Base-by-base conservation (phyloP, 306 rosid genomes). In the Trifolium fragiferum region DNA sequence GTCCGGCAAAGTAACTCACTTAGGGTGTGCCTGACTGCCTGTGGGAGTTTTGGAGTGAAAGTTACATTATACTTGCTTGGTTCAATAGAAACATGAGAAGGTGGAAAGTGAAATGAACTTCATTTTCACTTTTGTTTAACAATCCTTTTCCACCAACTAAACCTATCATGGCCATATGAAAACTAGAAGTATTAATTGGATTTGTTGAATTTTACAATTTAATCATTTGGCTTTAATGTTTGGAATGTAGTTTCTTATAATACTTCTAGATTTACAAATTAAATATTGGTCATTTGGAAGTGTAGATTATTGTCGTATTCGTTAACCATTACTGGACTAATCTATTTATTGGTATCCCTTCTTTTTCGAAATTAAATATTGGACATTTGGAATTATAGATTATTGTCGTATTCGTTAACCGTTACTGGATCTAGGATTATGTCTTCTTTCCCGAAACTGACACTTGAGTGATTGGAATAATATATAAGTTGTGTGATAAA, bases 121-220 rank as follows among this genome's bases (percentile, higher is more conserved):
- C 30, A 5, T 76, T 81, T 76, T 71, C 43, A 12, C 19, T 58
- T 11, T 81, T 76, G 84, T 44, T 81, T n/a, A 33, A 71, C 70
- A 35, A 13, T 76, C 74, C 19, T 64, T 81, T 81, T 76, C 78
- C 30, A 14, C 44, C 76, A 68, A 68, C 76, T 80, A 5, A 19
- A 32, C 51, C 72, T 43, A 7, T 20, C 20, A 8, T 4, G 20
- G 33, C 25, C 41, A 49, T 68, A 11, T 73, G 51, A 15, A 73
- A 43, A 35, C 54, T 63, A 55, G 72, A 68, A 61, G 68, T 66
- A 25, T 76, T 21, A 35, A 21, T 72, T 72, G 46, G 66, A 41
- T 66, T 77, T 74, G 49, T 66, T 25, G 38, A 65, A 64, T 69
- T 41, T 61, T 62, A 21, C 76, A 14, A 59, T 71, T 57, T 71